Evolutionary conservation across 768 basidiomycete species (phyloP).

Genomic region (Mycena floridula): DNA sequence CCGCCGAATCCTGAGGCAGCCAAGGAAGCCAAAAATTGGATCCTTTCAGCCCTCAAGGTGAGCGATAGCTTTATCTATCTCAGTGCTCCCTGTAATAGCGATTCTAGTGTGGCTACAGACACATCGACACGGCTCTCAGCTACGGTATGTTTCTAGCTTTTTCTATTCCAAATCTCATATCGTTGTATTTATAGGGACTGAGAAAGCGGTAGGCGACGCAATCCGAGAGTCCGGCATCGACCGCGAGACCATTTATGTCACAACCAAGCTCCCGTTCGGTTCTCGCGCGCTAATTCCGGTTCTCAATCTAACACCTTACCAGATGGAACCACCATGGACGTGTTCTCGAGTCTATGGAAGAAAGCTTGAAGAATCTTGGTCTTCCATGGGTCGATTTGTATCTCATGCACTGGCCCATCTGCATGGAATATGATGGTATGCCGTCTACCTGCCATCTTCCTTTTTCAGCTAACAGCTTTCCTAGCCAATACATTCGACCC

Average conservation of each 20-base stretch:
- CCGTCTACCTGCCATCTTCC: background rate
- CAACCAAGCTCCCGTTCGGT: slow-evolving; percentile 40
- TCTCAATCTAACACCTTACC: background rate
- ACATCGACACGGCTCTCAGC: slow-evolving; percentile 4
- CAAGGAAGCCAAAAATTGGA: background rate
- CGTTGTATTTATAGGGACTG: slow-evolving; percentile 27
- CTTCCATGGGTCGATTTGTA: slow-evolving; percentile 19
- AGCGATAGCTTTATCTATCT: background rate
- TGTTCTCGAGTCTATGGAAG: background rate
- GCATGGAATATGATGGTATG: slow-evolving; percentile 21
- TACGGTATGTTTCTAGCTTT: background rate
- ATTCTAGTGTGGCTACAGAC: slow-evolving; percentile 5
- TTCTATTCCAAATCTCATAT: background rate
- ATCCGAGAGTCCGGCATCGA: slow-evolving; percentile 40
- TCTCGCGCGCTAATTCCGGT: background rate
- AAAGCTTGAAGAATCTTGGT: background rate
- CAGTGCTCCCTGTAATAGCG: no score
- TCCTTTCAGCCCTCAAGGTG: background rate
- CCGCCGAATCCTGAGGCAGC: background rate
- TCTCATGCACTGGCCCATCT: slow-evolving; percentile 46
- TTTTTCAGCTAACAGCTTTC: no score
- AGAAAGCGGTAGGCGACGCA: slow-evolving; percentile 37
- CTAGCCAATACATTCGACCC: background rate
- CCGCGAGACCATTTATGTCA: slow-evolving; percentile 39
- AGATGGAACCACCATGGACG: background rate